Percentiles rank a stretch among this genome's conserved stretches.
phyloP scores from a whole-genome alignment of 176 grass and related monocot species.

The Metroxylon sagu region DNA sequence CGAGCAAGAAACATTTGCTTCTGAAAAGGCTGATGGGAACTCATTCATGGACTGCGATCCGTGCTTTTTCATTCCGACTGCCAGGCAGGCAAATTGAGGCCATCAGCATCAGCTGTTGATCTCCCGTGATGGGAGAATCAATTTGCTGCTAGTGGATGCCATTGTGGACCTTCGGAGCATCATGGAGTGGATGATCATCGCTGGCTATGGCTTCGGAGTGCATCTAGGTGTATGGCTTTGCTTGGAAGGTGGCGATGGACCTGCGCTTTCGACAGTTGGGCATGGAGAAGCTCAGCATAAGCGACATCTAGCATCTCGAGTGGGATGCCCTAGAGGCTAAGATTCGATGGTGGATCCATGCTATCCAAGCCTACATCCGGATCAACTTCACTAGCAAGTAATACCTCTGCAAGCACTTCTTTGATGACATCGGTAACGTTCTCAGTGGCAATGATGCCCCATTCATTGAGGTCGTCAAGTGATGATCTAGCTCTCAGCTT shows the following conservation, averaged over 20 bases:
- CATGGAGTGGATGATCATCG: constrained; percentile 6
- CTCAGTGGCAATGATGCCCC: too few species aligned
- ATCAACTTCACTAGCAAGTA: too few species aligned
- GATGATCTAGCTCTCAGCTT: not conserved
- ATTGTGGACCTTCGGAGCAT: constrained; percentile 8
- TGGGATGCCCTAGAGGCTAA: constrained; percentile 51
- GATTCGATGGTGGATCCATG: constrained; percentile 38
- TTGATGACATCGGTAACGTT: too few species aligned
- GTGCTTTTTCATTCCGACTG: too few species aligned
- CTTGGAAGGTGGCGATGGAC: constrained; percentile 57
- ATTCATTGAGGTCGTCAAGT: not conserved
- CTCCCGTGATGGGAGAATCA: not conserved
- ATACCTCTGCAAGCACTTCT: constrained; percentile 22
- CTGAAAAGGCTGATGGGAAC: too few species aligned
- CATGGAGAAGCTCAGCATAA: constrained; percentile 58
- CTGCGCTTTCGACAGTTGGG: constrained; percentile 12
- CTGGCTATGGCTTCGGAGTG: constrained; percentile 9
- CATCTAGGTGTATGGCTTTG: constrained; percentile 58
- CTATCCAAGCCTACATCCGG: not conserved
- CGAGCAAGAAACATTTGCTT: too few species aligned
- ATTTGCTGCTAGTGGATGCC: constrained; percentile 6
- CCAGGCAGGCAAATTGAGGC: too few species aligned
- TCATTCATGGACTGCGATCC: too few species aligned
- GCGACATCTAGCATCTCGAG: constrained; percentile 53
- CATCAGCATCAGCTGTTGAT: too few species aligned